Conservation (phyloP, 148 eudicot species). For the Amaranthus cruentus region DNA sequence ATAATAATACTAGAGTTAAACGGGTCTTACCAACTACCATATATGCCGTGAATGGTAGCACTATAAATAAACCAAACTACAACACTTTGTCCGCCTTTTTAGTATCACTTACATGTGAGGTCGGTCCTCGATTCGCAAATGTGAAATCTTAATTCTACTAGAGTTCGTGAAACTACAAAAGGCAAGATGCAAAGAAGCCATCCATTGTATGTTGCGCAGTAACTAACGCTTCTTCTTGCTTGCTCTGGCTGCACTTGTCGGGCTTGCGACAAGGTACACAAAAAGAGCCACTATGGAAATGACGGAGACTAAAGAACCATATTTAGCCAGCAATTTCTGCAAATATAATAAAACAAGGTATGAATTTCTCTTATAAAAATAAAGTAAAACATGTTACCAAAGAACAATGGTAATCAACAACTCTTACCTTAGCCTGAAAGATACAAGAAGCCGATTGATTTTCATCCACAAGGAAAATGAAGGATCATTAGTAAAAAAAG, state of each 20-base stretch:
- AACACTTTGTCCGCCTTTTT: constrained; percentile 11
- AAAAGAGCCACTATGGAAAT: constrained; percentile 57
- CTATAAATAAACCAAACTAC: constrained; percentile 9
- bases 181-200: constrained; percentile 10
- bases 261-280: constrained; percentile 64
- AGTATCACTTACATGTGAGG: constrained; percentile 12
- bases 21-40: background rate
- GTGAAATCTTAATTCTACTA: background rate
- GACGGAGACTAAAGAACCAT: constrained; percentile 76
- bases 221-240: constrained; percentile 76
- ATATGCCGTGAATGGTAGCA: constrained; percentile 9
- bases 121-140: constrained; percentile 12
- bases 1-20: no score
- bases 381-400: background rate
- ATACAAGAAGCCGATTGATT: constrained; percentile 20
- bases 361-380: background rate
- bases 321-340: constrained; percentile 81
- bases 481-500: constrained; percentile 15
- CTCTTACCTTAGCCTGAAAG: constrained; percentile 66
- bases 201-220: background rate
- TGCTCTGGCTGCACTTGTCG: constrained; percentile 69
- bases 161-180: constrained; percentile 19
- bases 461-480: constrained; percentile 22
- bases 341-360: constrained; percentile 10
- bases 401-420: background rate